phyloP scores from a whole-genome alignment of 2,329 filamentous ascomycete species.

The Aspergillus tanneri region DNA sequence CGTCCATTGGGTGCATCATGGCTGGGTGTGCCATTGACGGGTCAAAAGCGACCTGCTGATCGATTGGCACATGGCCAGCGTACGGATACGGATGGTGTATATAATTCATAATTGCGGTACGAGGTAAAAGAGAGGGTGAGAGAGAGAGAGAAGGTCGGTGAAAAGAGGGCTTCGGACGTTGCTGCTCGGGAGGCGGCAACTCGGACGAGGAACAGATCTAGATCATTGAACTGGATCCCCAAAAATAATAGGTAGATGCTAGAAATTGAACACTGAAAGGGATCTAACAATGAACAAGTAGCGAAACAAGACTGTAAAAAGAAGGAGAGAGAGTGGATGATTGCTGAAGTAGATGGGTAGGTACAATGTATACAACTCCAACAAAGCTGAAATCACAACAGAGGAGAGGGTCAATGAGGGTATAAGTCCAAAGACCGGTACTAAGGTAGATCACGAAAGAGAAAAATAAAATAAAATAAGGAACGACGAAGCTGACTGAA shows the following conservation, averaged over 20 bases:
- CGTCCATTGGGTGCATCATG: constrained; percentile 41
- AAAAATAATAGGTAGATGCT: constrained; percentile 4
- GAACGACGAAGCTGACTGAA: constrained; percentile 8
- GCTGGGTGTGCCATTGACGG: constrained; percentile 37
- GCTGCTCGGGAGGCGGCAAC: neutral
- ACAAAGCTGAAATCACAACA: constrained; percentile 3
- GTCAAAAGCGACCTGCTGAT: constrained; percentile 39
- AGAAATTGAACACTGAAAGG: neutral
- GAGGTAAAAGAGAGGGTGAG: constrained; percentile 13
- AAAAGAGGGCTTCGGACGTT: constrained; percentile 2
- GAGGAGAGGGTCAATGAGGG: constrained; percentile 13
- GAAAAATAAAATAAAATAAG: constrained; percentile 16
- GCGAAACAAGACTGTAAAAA: too few species aligned
- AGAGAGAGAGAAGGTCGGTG: constrained; percentile 3
- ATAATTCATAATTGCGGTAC: constrained; percentile 37
- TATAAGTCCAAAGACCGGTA: constrained; percentile 24
- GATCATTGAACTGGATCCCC: constrained; percentile 8
- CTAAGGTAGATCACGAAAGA: constrained; percentile 18
- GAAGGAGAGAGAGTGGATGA: neutral
- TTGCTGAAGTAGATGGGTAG: neutral
- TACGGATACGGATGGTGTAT: constrained; percentile 41
- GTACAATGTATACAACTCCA: constrained; percentile 1
- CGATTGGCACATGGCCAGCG: constrained; percentile 38
- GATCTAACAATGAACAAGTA: too few species aligned
- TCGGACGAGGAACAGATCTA: constrained; percentile 11